Percentiles rank a stretch among this genome's conserved stretches.
phyloP scores from a whole-genome alignment of 108 stramenopile species.

The Skeletonema marinoi region DNA sequence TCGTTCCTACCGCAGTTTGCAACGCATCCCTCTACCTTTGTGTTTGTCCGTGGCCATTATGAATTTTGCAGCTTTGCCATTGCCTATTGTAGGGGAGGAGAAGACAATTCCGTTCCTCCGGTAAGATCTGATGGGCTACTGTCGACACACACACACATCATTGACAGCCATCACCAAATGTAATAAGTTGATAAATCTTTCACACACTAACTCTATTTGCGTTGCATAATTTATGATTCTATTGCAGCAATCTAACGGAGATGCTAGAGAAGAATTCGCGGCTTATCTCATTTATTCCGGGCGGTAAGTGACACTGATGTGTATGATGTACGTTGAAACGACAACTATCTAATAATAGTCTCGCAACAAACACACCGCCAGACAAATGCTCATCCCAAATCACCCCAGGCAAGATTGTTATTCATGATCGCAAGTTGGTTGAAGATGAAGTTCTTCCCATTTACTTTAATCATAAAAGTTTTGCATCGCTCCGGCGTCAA shows the following conservation, averaged over 20 bases:
- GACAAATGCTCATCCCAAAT: constrained; percentile 7
- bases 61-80: background rate
- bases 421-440: constrained; percentile 79
- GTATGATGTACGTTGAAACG: background rate
- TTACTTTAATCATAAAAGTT: constrained; percentile 87
- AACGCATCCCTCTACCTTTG: background rate
- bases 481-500: constrained; percentile 87
- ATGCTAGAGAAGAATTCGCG: constrained; percentile 80
- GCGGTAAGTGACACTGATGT: constrained; percentile 45
- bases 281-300: constrained; percentile 71
- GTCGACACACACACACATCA: background rate
- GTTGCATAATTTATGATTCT: background rate
- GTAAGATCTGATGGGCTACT: constrained; percentile 35
- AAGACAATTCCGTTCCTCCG: constrained; percentile 66
- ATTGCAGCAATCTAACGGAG: constrained; percentile 64
- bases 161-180: background rate
- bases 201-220: constrained; percentile 12
- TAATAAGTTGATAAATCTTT: background rate
- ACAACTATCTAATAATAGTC: background rate
- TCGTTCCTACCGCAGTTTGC: background rate
- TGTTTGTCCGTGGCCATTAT: background rate
- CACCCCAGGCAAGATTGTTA: constrained; percentile 65
- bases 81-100: constrained; percentile 12
- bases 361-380: background rate
- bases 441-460: constrained; percentile 73